These are phyloP conservation scores for Tuber indicum DNA, from an alignment of 495 filamentous ascomycete genomes.

Conservation along the genomic window DNA sequence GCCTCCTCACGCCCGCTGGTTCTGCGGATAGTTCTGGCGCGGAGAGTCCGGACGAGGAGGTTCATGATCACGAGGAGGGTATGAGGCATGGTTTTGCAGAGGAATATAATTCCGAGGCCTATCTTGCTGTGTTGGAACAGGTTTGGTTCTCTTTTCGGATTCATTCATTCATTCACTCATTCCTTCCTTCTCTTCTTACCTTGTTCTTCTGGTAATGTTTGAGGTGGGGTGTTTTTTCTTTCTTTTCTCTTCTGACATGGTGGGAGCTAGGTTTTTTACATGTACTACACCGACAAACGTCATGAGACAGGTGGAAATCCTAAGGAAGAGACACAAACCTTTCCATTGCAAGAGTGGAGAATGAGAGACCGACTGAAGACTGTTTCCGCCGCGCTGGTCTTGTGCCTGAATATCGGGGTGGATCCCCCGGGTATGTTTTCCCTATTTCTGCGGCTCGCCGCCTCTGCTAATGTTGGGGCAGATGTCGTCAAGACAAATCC, in stretches of 20 bases:
- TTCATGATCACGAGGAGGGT: slow-evolving; percentile 33
- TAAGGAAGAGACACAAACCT: slow-evolving; percentile 54
- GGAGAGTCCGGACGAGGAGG: slow-evolving; percentile 40
- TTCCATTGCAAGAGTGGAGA: slow-evolving; percentile 82
- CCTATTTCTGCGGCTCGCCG: background rate
- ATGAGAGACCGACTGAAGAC: slow-evolving; percentile 96
- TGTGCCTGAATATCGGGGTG: slow-evolving; percentile 95
- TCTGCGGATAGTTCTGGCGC: slow-evolving; percentile 34
- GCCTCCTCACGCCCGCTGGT: slow-evolving; percentile 32
- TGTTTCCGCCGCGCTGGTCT: slow-evolving; percentile 83
- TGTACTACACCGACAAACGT: slow-evolving; percentile 97
- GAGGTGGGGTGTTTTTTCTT: background rate
- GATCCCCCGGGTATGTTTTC: slow-evolving; percentile 70
- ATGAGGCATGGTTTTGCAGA: slow-evolving; percentile 62
- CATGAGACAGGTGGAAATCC: slow-evolving; percentile 96
- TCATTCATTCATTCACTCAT: background rate
- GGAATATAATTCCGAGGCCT: slow-evolving; percentile 60
- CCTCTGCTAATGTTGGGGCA: slow-evolving; percentile 6
- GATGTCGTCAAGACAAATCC: slow-evolving; percentile 75
- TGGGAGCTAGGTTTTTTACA: slow-evolving; percentile 71
- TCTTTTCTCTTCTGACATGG: background rate
- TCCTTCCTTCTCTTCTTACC: background rate
- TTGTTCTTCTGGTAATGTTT: background rate
- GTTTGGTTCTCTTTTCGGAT: slow-evolving; percentile 40
- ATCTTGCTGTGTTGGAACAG: slow-evolving; percentile 45